Evolutionary conservation across 805 yeast genomes (phyloP).

Genomic region (Schizosaccharomyces cryophilus): DNA sequence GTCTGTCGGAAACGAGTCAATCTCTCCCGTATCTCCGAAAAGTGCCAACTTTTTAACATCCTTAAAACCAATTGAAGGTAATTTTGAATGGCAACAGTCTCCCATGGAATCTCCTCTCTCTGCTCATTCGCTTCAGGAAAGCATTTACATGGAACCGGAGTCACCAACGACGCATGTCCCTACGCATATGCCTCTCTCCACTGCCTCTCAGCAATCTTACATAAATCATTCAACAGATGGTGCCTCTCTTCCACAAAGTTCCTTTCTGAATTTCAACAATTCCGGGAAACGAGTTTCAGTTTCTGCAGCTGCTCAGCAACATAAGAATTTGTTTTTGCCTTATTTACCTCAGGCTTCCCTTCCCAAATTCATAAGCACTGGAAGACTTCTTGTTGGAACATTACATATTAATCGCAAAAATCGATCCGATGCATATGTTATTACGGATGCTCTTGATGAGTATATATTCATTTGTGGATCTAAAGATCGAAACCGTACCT

Average conservation of each 20-base stretch:
- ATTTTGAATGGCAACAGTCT: not conserved
- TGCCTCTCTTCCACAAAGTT: not conserved
- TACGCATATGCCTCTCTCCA: not conserved
- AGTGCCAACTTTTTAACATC: not conserved
- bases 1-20: not conserved
- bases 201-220: not conserved
- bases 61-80: not conserved
- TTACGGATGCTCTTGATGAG: slow-evolving; percentile 83
- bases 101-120: not conserved
- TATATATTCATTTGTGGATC: slow-evolving; percentile 96
- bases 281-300: not conserved
- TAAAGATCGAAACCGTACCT: slow-evolving; percentile 88
- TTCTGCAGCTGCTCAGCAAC: not conserved
- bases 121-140: not conserved
- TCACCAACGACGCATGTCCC: not conserved
- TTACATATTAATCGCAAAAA: slow-evolving; percentile 87
- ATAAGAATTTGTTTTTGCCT: slow-evolving; percentile 70
- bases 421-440: slow-evolving; percentile 93
- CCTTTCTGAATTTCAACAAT: not conserved
- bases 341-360: slow-evolving; percentile 81
- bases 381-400: slow-evolving; percentile 75
- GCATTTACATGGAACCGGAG: not conserved
- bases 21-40: not conserved
- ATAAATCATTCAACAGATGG: not conserved
- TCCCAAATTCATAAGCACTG: slow-evolving; percentile 72